Evolutionary conservation across 768 basidiomycete genomes (phyloP), one percentile per base, ranked within the genome.

Genomic region (Lactarius indigo): DNA sequence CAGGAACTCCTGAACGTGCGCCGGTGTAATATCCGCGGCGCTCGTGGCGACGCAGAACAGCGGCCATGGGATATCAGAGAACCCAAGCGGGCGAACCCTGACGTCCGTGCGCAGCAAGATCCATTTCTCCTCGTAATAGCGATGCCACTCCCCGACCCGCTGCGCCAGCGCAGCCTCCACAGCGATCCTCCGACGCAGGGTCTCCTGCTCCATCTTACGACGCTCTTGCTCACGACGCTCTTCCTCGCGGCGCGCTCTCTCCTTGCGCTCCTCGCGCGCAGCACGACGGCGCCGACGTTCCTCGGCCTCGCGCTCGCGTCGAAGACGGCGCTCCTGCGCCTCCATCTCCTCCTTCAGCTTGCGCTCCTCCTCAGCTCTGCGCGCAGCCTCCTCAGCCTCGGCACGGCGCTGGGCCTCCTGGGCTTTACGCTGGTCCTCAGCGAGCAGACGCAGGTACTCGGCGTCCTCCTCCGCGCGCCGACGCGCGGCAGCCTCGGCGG

Each of bases 51-150:
- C 47, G 39, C 54, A 39, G 20, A 83, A 72, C 37, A 78, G 62
- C 0, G 84, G 82, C 83, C 83, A 84, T 12, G 83, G 83, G 59
- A 84, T 66, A 59, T 80, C 73, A 28, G 55, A 57, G 64, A 79
- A 76, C 12, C 70, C 23, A 63, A 79, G 65, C 0, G 26, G 17
- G 5, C 13, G 9, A n/a, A 42, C 13, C 5, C 15, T 7, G 18
- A 28, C 47, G 35, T 52, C 37, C 23, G 33, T 5, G 2, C 59
- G 64, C 70, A 72, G 47, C 18, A 7, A 31, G 42, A 35, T 55
- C 71, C 71, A 72, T 30, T 63, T 71, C 1, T 23, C 31, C 37
- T 70, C 66, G 69, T 72, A 72, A 18, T n/a, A n/a, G 31, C 62
- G 54, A 42, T 68, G 59, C 35, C 23, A 30, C 2, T 30, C 35